Conservation (phyloP, 371 early-diverging fungal species). For the Nematocida homosporus region DNA sequence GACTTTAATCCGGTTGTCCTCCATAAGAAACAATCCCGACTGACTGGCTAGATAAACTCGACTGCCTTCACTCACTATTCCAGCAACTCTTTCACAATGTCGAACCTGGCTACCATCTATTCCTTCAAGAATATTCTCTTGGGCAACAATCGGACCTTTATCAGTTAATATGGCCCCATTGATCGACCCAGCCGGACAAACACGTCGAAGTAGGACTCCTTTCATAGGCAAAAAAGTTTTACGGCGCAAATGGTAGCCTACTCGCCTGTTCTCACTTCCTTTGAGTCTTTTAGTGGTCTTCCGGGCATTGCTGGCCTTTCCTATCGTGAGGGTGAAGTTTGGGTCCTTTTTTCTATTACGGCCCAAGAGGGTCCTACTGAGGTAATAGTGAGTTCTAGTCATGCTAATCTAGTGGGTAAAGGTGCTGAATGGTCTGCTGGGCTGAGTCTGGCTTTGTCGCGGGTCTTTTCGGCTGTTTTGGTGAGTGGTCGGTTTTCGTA, state of each 20-base stretch:
- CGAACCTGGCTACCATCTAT: background rate
- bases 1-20: background rate
- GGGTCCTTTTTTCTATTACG: too few species aligned
- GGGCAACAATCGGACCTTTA: background rate
- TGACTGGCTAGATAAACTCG: background rate
- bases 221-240: conserved; percentile 39
- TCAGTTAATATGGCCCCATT: background rate
- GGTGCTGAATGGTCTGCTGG: too few species aligned
- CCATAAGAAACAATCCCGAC: background rate
- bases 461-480: too few species aligned
- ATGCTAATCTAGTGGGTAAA: too few species aligned
- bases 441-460: too few species aligned
- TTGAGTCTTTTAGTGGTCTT: conserved; percentile 1
- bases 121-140: background rate
- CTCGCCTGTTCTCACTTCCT: background rate
- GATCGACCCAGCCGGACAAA: background rate
- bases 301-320: background rate
- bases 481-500: too few species aligned
- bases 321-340: background rate
- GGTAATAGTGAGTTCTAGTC: too few species aligned
- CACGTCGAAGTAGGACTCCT: background rate
- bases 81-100: background rate
- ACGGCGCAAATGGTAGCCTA: background rate
- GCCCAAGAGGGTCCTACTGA: too few species aligned
- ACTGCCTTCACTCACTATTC: background rate